A percentile compares a stretch with the other conserved stretches of the same genome.
Evolutionary conservation across 2,329 filamentous ascomycete species (phyloP).

Genomic region (Colletotrichum chrysophilum): DNA sequence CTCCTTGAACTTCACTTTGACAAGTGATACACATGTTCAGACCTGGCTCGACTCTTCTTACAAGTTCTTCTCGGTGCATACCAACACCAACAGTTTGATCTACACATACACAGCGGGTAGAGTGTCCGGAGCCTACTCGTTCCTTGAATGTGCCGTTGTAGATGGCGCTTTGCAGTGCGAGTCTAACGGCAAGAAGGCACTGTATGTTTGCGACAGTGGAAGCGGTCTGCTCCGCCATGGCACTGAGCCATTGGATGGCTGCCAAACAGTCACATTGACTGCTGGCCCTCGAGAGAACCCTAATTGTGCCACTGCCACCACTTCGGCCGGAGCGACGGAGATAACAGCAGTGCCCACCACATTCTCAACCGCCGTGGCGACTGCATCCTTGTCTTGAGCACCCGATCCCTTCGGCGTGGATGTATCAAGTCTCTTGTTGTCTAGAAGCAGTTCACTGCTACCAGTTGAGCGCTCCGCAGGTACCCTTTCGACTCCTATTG

Average conservation of each 20-base stretch:
- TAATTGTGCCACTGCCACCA: neutral
- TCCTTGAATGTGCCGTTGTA: constrained; percentile 1
- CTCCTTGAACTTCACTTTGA: neutral
- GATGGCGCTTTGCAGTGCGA: neutral
- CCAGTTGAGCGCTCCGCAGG: neutral
- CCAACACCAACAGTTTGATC: constrained; percentile 23
- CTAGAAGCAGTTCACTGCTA: neutral
- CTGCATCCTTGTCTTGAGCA: neutral
- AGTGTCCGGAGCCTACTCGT: constrained; percentile 10
- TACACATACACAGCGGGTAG: constrained; percentile 16
- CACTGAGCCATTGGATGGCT: neutral
- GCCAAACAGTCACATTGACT: neutral
- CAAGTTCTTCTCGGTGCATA: constrained; percentile 9
- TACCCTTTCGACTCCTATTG: neutral
- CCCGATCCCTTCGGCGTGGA: neutral
- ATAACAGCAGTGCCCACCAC: neutral
- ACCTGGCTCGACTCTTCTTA: neutral
- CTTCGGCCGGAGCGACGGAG: neutral
- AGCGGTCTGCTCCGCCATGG: neutral
- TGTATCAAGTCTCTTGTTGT: neutral
- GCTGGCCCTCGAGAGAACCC: neutral
- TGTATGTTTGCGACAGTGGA: constrained; percentile 17
- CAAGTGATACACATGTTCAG: neutral
- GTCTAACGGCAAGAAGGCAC: neutral
- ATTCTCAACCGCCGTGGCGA: neutral